These are phyloP conservation scores for Schwanniomyces sp. DNA, from an alignment of 805 yeast species.

Conservation along the genomic window DNA sequence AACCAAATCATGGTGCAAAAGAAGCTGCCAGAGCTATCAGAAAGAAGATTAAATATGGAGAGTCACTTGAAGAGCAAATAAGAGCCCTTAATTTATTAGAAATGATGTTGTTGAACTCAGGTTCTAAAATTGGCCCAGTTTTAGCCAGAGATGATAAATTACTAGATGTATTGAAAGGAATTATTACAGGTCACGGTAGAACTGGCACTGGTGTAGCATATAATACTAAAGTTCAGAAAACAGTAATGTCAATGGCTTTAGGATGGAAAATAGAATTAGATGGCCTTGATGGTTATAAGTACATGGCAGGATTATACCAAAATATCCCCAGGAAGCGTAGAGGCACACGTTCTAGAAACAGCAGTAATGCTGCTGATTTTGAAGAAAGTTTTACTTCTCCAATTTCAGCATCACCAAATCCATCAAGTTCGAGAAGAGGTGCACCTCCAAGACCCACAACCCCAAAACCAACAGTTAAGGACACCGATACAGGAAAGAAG, in stretches of 20 bases:
- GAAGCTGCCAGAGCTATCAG: constrained; percentile 93
- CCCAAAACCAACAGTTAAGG: constrained; percentile 7
- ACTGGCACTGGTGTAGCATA: constrained; percentile 38
- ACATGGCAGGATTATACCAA: constrained; percentile 47
- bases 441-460: constrained; percentile 5
- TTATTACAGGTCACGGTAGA: constrained; percentile 39
- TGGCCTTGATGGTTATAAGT: constrained; percentile 48
- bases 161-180: constrained; percentile 58
- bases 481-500: constrained; percentile 6
- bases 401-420: constrained; percentile 1
- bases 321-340: constrained; percentile 37
- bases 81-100: constrained; percentile 55
- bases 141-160: constrained; percentile 70
- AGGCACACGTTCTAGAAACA: constrained; percentile 7
- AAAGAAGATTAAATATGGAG: constrained; percentile 87
- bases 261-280: constrained; percentile 67
- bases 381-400: constrained; percentile 1
- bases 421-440: neutral
- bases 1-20: constrained; percentile 35
- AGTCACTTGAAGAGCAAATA: constrained; percentile 52
- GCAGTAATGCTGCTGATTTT: constrained; percentile 2
- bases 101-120: constrained; percentile 43
- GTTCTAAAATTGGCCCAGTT: constrained; percentile 34
- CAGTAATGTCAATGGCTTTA: constrained; percentile 50
- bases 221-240: constrained; percentile 43